phyloP scores from a whole-genome alignment of 2,329 filamentous ascomycete species.

The Alternaria brassicicola region DNA sequence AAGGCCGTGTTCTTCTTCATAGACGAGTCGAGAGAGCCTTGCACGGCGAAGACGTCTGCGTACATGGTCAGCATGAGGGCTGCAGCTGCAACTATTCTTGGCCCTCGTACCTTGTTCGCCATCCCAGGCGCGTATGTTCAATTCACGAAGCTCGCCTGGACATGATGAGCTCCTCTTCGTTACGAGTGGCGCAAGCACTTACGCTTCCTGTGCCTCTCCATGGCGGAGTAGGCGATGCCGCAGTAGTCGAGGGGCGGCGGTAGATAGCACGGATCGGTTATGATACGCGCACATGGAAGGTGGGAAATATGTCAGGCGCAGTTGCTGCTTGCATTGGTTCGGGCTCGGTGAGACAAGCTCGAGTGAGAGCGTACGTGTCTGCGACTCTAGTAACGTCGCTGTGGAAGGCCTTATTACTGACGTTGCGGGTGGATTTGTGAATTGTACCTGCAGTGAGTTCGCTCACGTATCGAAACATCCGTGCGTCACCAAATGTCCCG shows the following conservation, averaged over 20 bases:
- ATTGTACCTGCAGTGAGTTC: constrained; percentile 33
- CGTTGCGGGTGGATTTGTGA: constrained; percentile 21
- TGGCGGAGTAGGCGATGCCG: constrained; percentile 44
- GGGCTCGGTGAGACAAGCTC: constrained; percentile 30
- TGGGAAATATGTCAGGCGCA: constrained; percentile 41
- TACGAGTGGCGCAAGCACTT: constrained; percentile 13
- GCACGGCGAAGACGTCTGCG: constrained; percentile 77
- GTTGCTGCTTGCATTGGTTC: constrained; percentile 45
- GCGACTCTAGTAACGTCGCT: constrained; percentile 21
- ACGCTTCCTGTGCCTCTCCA: constrained; percentile 60
- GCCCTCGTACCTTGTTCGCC: constrained; percentile 75
- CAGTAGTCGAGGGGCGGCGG: constrained; percentile 43
- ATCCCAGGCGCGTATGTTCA: constrained; percentile 87
- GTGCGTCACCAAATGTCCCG: constrained; percentile 21
- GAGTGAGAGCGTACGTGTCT: constrained; percentile 23
- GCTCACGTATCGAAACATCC: constrained; percentile 22
- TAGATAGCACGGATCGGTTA: constrained; percentile 41
- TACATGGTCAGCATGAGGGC: constrained; percentile 26
- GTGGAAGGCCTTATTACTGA: constrained; percentile 10
- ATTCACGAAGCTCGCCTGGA: constrained; percentile 83
- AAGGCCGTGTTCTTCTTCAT: constrained; percentile 98
- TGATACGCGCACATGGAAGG: constrained; percentile 46
- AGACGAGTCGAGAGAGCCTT: constrained; percentile 85
- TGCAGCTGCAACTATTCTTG: constrained; percentile 10
- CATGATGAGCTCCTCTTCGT: constrained; percentile 25